These are phyloP conservation scores for Fusarium concolor DNA, from an alignment of 2,329 filamentous ascomycete species.

Conservation along the genomic window DNA sequence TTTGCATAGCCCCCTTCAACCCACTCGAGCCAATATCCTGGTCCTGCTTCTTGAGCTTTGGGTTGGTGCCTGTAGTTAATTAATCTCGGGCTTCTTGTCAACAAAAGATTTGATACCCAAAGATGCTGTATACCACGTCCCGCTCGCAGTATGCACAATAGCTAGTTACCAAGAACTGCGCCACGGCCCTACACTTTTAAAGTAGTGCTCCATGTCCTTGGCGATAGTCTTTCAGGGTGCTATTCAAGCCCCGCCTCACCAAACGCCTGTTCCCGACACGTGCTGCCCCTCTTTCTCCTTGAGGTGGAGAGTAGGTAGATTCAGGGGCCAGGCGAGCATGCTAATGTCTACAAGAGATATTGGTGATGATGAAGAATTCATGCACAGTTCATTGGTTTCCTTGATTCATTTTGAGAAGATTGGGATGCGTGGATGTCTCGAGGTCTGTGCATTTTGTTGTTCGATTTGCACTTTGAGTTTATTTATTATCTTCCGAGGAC, in stretches of 20 bases:
- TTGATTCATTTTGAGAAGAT: neutral
- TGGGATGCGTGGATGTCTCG: neutral
- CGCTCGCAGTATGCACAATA: slow-evolving; percentile 1
- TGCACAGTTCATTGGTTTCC: neutral
- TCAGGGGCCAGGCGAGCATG: slow-evolving; percentile 25
- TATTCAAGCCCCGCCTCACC: slow-evolving; percentile 31
- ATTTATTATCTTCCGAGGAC: neutral
- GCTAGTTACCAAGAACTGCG: neutral
- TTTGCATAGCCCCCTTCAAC: slow-evolving; percentile 36
- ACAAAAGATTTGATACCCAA: slow-evolving; percentile 9
- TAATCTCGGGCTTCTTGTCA: neutral
- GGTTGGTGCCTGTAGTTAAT: slow-evolving; percentile 15
- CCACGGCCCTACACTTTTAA: neutral
- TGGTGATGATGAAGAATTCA: neutral
- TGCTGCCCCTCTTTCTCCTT: slow-evolving; percentile 32
- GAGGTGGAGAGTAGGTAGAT: slow-evolving; percentile 23
- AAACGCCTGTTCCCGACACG: slow-evolving; percentile 25
- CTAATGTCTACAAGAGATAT: neutral
- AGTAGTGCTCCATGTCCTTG: slow-evolving; percentile 12
- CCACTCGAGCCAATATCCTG: slow-evolving; percentile 38
- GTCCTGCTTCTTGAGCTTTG: slow-evolving; percentile 30
- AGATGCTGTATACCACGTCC: neutral
- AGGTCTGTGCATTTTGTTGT: slow-evolving; percentile 8
- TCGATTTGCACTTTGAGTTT: neutral
- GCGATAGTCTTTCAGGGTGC: slow-evolving; percentile 17